phyloP scores from a whole-genome alignment of 768 basidiomycete species.

The Pleurotus ostreatus region DNA sequence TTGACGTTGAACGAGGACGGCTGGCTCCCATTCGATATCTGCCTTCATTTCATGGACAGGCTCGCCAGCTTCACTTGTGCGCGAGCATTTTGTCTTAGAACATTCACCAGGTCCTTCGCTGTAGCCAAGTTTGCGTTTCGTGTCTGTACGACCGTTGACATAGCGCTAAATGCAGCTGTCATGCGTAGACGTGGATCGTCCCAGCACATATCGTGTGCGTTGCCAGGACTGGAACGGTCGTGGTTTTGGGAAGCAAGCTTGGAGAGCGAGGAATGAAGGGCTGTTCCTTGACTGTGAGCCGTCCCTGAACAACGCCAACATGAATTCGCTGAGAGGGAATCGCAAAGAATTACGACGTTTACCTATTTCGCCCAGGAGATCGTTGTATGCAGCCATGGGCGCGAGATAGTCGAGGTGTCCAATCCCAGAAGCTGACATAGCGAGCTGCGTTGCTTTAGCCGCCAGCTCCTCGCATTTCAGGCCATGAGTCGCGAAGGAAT shows the following conservation, averaged over 20 bases:
- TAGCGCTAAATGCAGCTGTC: constrained; percentile 37
- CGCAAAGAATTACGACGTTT: constrained; percentile 8
- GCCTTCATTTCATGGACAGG: constrained; percentile 13
- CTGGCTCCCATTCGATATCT: too few species aligned
- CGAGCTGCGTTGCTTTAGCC: constrained; percentile 26
- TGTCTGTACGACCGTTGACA: constrained; percentile 43
- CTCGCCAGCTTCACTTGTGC: constrained; percentile 45
- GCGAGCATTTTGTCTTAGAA: constrained; percentile 46
- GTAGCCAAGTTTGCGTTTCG: constrained; percentile 42
- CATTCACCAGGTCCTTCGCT: constrained; percentile 47
- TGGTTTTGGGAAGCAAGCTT: constrained; percentile 17
- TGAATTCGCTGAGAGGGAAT: too few species aligned
- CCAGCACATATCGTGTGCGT: neutral
- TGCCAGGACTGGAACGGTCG: neutral
- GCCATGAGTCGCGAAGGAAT: constrained; percentile 42
- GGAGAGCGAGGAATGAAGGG: constrained; percentile 1
- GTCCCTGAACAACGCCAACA: too few species aligned
- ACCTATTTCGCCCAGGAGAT: constrained; percentile 42
- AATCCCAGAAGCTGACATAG: constrained; percentile 18
- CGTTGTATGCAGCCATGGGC: constrained; percentile 36
- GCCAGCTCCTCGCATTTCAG: constrained; percentile 38
- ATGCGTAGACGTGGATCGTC: constrained; percentile 33
- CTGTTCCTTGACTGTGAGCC: neutral
- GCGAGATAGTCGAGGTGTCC: constrained; percentile 30
- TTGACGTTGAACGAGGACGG: too few species aligned